These are phyloP conservation scores for Scalesia atractyloides DNA, from an alignment of 129 eudicot genomes.

Conservation along the genomic window DNA sequence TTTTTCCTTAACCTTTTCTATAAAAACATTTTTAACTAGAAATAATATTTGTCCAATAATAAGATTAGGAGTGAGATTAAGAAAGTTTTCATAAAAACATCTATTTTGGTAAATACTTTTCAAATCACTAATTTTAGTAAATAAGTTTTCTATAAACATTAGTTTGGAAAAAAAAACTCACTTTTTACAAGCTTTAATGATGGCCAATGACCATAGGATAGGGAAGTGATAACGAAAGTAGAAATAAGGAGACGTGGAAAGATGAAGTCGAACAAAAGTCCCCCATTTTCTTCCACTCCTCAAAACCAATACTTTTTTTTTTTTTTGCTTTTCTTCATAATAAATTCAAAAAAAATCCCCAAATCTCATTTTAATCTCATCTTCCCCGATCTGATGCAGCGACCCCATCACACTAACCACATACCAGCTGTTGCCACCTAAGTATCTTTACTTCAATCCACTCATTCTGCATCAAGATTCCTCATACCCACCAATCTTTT, in stretches of 20 bases:
- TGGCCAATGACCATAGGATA: background rate
- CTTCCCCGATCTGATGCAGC: conserved; percentile 28
- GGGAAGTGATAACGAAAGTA: background rate
- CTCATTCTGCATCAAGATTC: conserved; percentile 8
- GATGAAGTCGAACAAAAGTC: conserved; percentile 25
- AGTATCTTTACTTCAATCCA: conserved; percentile 17
- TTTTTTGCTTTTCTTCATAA: background rate
- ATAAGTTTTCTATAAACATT: too few relatives aligned
- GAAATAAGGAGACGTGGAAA: background rate
- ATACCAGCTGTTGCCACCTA: conserved; percentile 40
- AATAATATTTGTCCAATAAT: too few relatives aligned
- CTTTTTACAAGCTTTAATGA: background rate
- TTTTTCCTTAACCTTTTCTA: too few relatives aligned
- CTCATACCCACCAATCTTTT: background rate
- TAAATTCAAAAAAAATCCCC: conserved; percentile 9
- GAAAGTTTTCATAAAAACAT: too few relatives aligned
- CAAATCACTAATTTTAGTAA: too few relatives aligned
- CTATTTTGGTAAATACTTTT: too few relatives aligned
- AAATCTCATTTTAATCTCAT: conserved; percentile 6
- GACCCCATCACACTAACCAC: conserved; percentile 24
- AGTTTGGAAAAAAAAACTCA: too few relatives aligned
- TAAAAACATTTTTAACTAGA: too few relatives aligned
- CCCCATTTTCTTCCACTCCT: conserved; percentile 18
- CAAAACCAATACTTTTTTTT: background rate
- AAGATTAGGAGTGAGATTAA: too few relatives aligned